These are phyloP conservation scores for Pyrenophora seminiperda DNA, from an alignment of 2,329 filamentous ascomycete genomes.

Conservation along the genomic window DNA sequence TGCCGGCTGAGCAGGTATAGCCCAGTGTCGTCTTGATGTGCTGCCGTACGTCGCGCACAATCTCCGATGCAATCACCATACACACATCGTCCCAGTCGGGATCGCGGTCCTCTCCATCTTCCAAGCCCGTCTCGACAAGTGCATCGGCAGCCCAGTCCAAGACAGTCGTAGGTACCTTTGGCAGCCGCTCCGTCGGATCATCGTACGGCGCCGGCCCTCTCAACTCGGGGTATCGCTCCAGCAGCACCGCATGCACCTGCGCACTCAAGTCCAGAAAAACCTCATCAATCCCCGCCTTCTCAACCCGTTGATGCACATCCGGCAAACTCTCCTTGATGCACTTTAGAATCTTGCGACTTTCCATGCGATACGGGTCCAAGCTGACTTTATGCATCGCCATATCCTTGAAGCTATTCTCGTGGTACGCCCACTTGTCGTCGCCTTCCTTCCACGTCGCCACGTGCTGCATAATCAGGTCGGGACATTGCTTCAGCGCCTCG, in stretches of 20 bases:
- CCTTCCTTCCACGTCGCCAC: conserved; percentile 95
- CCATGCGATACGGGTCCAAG: conserved; percentile 84
- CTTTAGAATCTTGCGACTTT: conserved; percentile 81
- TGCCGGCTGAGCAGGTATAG: conserved; percentile 90
- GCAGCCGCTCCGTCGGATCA: conserved; percentile 72
- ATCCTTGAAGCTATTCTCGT: conserved; percentile 75
- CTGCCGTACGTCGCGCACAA: conserved; percentile 75
- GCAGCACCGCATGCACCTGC: conserved; percentile 75
- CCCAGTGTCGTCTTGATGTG: conserved; percentile 71
- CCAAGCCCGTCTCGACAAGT: conserved; percentile 77
- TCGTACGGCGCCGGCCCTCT: conserved; percentile 70
- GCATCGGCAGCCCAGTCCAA: conserved; percentile 84
- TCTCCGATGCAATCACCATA: conserved; percentile 85
- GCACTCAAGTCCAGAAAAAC: conserved; percentile 91
- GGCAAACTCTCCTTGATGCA: conserved; percentile 77
- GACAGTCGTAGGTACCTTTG: conserved; percentile 72
- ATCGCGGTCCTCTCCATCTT: conserved; percentile 74
- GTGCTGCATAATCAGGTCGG: conserved; percentile 82
- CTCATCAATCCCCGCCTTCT: conserved; percentile 95
- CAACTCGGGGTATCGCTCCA: conserved; percentile 79
- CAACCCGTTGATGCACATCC: conserved; percentile 69
- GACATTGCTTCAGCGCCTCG: conserved; percentile 87
- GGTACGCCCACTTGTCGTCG: conserved; percentile 89
- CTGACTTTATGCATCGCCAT: conserved; percentile 93
- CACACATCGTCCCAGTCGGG: conserved; percentile 97